Conservation (phyloP, 331 rosid genomes). For the Arachis monticola region DNA sequence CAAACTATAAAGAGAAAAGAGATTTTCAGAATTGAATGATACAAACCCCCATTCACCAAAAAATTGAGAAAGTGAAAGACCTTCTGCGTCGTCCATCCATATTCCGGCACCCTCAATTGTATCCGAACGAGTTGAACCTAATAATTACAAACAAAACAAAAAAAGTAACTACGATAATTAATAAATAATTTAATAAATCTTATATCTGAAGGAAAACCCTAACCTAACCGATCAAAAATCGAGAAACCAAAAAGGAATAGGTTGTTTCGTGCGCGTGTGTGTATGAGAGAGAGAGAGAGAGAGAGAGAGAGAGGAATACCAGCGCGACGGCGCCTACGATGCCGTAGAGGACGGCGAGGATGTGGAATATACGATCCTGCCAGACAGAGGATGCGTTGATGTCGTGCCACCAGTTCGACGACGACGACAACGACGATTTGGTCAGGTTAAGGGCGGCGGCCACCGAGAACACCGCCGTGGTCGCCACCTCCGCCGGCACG, state of each 20-base stretch:
- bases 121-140: conserved; percentile 94
- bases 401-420: conserved; percentile 80
- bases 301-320: conserved; percentile 38
- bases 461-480: conserved; percentile 41
- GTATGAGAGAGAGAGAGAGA: neutral
- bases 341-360: conserved; percentile 81
- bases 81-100: conserved; percentile 99
- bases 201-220: conserved; percentile 38
- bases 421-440: conserved; percentile 50
- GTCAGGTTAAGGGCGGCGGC: conserved; percentile 57
- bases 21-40: conserved; percentile 23
- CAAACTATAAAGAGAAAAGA: neutral
- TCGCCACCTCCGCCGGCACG: conserved; percentile 39
- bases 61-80: conserved; percentile 98
- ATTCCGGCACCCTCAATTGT: conserved; percentile 98
- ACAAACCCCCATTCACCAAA: conserved; percentile 95
- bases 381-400: conserved; percentile 72
- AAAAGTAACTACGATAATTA: neutral
- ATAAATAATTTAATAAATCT: neutral
- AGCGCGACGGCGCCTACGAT: conserved; percentile 79
- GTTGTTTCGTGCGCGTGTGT: no score
- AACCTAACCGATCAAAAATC: neutral
- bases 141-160: neutral
- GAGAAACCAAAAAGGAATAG: neutral
- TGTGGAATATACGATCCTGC: conserved; percentile 81